Conservation (phyloP, 768 basidiomycete genomes). For the Lactifluus subvellereus region DNA sequence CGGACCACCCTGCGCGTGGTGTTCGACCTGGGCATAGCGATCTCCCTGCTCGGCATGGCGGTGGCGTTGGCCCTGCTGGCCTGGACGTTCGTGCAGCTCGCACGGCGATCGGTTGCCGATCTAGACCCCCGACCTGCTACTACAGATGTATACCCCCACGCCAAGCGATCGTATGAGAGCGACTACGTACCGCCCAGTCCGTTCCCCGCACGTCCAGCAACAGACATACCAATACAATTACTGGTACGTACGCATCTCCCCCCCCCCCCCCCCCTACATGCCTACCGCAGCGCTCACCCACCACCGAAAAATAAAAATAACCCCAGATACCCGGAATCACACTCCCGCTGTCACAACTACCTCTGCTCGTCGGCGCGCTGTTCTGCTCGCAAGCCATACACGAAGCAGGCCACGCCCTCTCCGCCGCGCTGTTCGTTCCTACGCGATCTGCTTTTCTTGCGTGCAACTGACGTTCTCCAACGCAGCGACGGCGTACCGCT, state of each 20-base stretch:
- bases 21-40: slow-evolving; percentile 28
- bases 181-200: not conserved
- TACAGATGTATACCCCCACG: not conserved
- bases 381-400: slow-evolving; percentile 65
- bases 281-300: not conserved
- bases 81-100: slow-evolving; percentile 17
- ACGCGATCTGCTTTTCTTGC: not conserved
- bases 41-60: slow-evolving; percentile 9
- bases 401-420: slow-evolving; percentile 73
- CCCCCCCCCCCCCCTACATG: not conserved
- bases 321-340: slow-evolving; percentile 77
- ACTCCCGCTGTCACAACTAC: slow-evolving; percentile 66
- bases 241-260: slow-evolving; percentile 11
- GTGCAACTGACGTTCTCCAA: not conserved
- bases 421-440: slow-evolving; percentile 61
- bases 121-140: not conserved
- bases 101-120: not conserved
- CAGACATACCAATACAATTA: slow-evolving; percentile 15
- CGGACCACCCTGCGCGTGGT: slow-evolving; percentile 30
- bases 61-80: slow-evolving; percentile 18
- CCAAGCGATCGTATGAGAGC: slow-evolving; percentile 3
- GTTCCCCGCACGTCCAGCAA: not conserved
- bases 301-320: not conserved
- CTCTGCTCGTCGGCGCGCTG: slow-evolving; percentile 56
- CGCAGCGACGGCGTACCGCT: slow-evolving; percentile 61